Evolutionary conservation across 148 eudicot genomes (phyloP).

Genomic region (Dianthus caryophyllus): DNA sequence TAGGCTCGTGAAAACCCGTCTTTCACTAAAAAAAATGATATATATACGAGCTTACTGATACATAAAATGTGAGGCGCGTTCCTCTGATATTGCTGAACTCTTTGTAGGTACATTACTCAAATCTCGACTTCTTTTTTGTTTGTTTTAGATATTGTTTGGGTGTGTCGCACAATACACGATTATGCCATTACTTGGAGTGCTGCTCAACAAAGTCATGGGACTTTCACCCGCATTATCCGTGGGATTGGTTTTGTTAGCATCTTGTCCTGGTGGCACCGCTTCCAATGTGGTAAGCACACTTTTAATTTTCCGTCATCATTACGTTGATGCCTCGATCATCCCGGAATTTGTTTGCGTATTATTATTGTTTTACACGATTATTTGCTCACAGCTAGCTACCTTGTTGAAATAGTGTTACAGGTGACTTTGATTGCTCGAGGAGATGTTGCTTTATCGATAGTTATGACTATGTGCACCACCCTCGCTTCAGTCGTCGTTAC

Average conservation of each 20-base stretch:
- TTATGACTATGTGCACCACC: conserved; percentile 65
- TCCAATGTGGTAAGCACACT: conserved; percentile 64
- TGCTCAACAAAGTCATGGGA: conserved; percentile 47
- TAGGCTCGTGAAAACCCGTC: too few species aligned
- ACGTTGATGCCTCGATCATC: neutral
- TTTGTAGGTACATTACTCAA: neutral
- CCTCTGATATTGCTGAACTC: neutral
- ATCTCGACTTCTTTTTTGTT: neutral
- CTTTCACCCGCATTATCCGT: conserved; percentile 56
- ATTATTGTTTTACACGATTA: neutral
- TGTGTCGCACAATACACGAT: conserved; percentile 62
- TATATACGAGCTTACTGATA: too few species aligned
- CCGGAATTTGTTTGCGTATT: neutral
- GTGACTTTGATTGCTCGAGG: conserved; percentile 68
- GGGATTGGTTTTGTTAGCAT: conserved; percentile 60
- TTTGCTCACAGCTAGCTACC: conserved; percentile 28
- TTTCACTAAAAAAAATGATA: too few species aligned
- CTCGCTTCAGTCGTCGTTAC: conserved; percentile 69
- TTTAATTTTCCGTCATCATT: too few species aligned
- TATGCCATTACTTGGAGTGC: conserved; percentile 50
- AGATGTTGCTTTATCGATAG: conserved; percentile 62
- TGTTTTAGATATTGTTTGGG: conserved; percentile 54
- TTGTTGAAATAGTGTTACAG: conserved; percentile 41
- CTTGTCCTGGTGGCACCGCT: conserved; percentile 81
- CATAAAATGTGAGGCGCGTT: too few species aligned